phyloP scores from a whole-genome alignment of 306 rosid genomes.

The Ormosia semicastrata region DNA sequence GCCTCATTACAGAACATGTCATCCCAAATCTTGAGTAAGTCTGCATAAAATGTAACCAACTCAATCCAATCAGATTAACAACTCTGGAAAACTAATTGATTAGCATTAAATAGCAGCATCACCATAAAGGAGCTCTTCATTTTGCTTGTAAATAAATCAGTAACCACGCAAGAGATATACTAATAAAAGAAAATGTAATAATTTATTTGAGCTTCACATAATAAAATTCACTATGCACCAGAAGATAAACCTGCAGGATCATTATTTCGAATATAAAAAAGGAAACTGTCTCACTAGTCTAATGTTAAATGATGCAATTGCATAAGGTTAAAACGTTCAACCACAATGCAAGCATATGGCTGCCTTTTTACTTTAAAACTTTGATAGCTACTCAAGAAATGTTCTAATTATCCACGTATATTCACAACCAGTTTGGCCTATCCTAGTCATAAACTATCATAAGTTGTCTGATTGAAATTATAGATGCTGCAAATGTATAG shows the following conservation, averaged over 20 bases:
- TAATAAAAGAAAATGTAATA: not conserved
- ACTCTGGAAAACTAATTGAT: not conserved
- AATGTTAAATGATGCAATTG: not conserved
- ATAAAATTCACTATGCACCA: not conserved
- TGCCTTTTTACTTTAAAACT: not conserved
- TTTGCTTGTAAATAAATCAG: not conserved
- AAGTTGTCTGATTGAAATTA: not conserved
- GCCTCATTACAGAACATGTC: slow-evolving; percentile 70
- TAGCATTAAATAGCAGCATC: not conserved
- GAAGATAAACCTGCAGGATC: not conserved
- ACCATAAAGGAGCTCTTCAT: not conserved
- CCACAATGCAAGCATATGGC: not conserved
- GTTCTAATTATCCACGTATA: not conserved
- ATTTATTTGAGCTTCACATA: not conserved
- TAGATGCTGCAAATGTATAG: not conserved
- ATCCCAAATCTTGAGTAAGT: slow-evolving; percentile 71
- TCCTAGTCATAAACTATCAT: not conserved
- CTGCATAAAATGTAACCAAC: slow-evolving; percentile 44
- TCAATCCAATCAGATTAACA: not conserved
- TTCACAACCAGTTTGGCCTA: not conserved
- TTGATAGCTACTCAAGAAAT: not conserved
- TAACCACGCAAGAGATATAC: not conserved
- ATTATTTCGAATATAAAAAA: not conserved
- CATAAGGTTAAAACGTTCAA: not conserved
- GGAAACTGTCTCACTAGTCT: not conserved